Conservation (phyloP, 2,329 filamentous ascomycete species). For the Penicillium sp. region DNA sequence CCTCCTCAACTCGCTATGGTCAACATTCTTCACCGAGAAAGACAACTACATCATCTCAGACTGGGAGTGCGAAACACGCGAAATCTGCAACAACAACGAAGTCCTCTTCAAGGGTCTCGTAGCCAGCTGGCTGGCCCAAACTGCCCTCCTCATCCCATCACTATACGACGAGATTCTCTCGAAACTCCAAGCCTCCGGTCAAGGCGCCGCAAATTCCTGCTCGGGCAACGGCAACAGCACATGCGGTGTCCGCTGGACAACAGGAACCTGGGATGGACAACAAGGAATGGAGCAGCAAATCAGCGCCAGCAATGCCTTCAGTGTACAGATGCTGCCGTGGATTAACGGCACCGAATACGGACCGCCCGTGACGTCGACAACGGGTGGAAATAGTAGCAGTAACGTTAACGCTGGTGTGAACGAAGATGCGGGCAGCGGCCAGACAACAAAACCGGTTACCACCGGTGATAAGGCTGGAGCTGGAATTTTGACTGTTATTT, state of each 20-base stretch:
- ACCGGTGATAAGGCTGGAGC: constrained; percentile 42
- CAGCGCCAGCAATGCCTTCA: constrained; percentile 64
- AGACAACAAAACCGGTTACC: constrained; percentile 18
- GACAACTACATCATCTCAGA: constrained; percentile 48
- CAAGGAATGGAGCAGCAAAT: constrained; percentile 69
- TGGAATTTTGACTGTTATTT: constrained; percentile 37
- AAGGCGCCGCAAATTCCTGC: constrained; percentile 63
- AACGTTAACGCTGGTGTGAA: constrained; percentile 36
- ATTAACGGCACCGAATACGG: constrained; percentile 47
- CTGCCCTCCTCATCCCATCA: constrained; percentile 63
- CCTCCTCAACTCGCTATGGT: constrained; percentile 51
- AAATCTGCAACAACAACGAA: constrained; percentile 68
- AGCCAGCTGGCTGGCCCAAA: constrained; percentile 64
- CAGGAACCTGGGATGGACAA: constrained; percentile 54
- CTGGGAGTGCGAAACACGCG: constrained; percentile 44
- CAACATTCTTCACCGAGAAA: constrained; percentile 54
- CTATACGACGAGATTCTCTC: constrained; percentile 58
- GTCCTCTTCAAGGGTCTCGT: constrained; percentile 71
- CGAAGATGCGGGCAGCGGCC: background rate
- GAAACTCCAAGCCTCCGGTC: constrained; percentile 58
- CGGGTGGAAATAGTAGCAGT: constrained; percentile 57
- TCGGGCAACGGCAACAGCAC: constrained; percentile 59
- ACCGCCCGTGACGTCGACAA: constrained; percentile 35
- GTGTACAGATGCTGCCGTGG: constrained; percentile 57
- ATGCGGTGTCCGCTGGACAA: constrained; percentile 66